These are phyloP conservation scores for Letharia columbiana DNA, from an alignment of 495 filamentous ascomycete species.

Conservation along the genomic window DNA sequence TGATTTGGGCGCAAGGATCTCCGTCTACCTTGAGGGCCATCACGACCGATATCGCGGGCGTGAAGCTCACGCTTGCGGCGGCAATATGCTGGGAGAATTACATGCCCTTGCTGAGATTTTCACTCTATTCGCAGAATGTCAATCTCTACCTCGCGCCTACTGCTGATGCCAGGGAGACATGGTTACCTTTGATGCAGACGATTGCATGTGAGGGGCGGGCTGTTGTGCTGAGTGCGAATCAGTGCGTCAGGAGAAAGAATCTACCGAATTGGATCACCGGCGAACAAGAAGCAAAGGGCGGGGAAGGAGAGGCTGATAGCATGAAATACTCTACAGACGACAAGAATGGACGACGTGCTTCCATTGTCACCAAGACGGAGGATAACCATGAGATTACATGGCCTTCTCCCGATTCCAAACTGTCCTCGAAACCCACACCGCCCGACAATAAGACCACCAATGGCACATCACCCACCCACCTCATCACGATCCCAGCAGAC, in stretches of 20 bases:
- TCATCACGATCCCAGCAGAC: conserved; percentile 15
- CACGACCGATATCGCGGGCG: conserved; percentile 67
- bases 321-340: conserved; percentile 17
- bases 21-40: conserved; percentile 73
- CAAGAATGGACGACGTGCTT: conserved; percentile 19
- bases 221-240: conserved; percentile 82
- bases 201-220: conserved; percentile 72
- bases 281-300: conserved; percentile 4
- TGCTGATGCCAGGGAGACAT: conserved; percentile 76
- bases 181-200: conserved; percentile 75
- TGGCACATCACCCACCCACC: conserved; percentile 7
- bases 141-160: conserved; percentile 91
- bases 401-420: conserved; percentile 27
- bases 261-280: conserved; percentile 49
- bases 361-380: conserved; percentile 36
- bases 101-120: conserved; percentile 78
- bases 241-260: conserved; percentile 56
- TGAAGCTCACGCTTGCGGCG: conserved; percentile 67
- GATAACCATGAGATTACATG: conserved; percentile 48
- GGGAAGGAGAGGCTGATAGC: conserved; percentile 7
- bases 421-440: neutral
- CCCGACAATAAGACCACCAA: conserved; percentile 1
- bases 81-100: conserved; percentile 98
- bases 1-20: conserved; percentile 86
- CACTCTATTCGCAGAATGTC: conserved; percentile 83